Conservation (phyloP, 176 grass and related monocot species). For the Ananas comosus region DNA sequence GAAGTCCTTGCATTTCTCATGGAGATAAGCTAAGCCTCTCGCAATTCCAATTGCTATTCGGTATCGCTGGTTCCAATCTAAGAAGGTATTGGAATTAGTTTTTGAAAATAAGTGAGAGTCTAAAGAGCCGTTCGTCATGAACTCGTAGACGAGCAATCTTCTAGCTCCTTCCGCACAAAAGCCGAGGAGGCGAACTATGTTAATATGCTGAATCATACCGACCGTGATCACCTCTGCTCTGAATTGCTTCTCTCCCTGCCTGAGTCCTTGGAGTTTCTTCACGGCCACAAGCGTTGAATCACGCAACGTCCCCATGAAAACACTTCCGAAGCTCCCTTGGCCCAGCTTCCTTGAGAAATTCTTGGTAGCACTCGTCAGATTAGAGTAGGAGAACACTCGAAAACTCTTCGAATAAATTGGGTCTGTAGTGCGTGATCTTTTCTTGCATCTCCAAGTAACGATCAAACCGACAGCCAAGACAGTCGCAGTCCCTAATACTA, state of each 20-base stretch:
- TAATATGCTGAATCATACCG: slow-evolving; percentile 24
- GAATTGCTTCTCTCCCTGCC: slow-evolving; percentile 37
- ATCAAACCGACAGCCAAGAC: too few relatives aligned
- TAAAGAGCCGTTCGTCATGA: slow-evolving; percentile 26
- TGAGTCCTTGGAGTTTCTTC: slow-evolving; percentile 35
- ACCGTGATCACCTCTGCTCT: slow-evolving; percentile 28
- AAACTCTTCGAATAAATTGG: background rate
- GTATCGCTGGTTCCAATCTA: slow-evolving; percentile 26
- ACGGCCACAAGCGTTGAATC: slow-evolving; percentile 21
- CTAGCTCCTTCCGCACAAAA: slow-evolving; percentile 21
- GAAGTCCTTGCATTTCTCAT: slow-evolving; percentile 24
- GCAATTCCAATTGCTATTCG: slow-evolving; percentile 21
- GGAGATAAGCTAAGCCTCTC: slow-evolving; percentile 27
- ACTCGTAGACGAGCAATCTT: slow-evolving; percentile 34
- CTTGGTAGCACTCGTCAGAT: slow-evolving; percentile 18
- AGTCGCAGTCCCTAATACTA: too few relatives aligned
- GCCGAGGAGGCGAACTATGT: slow-evolving; percentile 15
- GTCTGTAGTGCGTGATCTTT: background rate
- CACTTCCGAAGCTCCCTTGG: slow-evolving; percentile 27
- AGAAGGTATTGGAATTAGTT: background rate
- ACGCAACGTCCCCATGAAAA: slow-evolving; percentile 24
- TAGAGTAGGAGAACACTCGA: slow-evolving; percentile 16
- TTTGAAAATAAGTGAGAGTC: slow-evolving; percentile 19
- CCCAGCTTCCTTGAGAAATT: slow-evolving; percentile 35
- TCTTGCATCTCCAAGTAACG: too few relatives aligned